A percentile compares a stretch with the other conserved stretches of the same genome.
phyloP scores from a whole-genome alignment of 345 rosid species.

The Gossypium rotundifolium region DNA sequence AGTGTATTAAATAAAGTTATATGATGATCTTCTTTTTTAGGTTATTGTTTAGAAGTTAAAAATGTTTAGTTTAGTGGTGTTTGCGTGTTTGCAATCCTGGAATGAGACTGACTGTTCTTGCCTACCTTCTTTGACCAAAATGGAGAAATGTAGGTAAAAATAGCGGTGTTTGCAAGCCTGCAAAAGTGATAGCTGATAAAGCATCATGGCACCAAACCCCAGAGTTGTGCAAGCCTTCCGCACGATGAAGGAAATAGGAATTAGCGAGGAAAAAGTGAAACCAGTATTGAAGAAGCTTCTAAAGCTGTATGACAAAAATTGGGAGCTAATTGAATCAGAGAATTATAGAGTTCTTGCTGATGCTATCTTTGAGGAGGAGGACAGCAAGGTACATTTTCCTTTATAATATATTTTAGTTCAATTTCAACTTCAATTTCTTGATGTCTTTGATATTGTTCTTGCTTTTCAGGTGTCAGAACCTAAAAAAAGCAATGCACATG shows the following conservation, averaged over 20 bases:
- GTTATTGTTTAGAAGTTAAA: neutral
- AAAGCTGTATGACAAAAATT: constrained; percentile 61
- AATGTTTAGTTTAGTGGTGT: too few relatives aligned
- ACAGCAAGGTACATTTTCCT: constrained; percentile 41
- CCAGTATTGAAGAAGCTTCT: constrained; percentile 71
- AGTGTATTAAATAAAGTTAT: neutral
- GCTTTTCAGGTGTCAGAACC: constrained; percentile 36
- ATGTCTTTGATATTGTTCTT: constrained; percentile 7
- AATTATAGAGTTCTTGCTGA: constrained; percentile 82
- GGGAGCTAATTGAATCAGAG: constrained; percentile 76
- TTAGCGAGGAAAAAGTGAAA: constrained; percentile 41
- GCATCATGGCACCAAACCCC: constrained; percentile 49
- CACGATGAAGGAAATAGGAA: constrained; percentile 69
- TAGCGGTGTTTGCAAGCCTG: neutral
- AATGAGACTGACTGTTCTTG: neutral
- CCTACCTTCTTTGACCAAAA: neutral
- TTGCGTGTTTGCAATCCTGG: neutral
- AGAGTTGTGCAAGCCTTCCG: constrained; percentile 43
- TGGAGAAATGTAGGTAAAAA: neutral
- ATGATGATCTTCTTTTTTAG: neutral
- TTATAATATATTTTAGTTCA: constrained; percentile 1
- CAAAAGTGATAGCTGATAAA: neutral
- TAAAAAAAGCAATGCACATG: constrained; percentile 22
- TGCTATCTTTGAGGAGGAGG: constrained; percentile 76
- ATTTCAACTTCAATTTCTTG: neutral